Base-by-base conservation (phyloP, 352 stramenopile species). In the Achlya hypogyna region DNA sequence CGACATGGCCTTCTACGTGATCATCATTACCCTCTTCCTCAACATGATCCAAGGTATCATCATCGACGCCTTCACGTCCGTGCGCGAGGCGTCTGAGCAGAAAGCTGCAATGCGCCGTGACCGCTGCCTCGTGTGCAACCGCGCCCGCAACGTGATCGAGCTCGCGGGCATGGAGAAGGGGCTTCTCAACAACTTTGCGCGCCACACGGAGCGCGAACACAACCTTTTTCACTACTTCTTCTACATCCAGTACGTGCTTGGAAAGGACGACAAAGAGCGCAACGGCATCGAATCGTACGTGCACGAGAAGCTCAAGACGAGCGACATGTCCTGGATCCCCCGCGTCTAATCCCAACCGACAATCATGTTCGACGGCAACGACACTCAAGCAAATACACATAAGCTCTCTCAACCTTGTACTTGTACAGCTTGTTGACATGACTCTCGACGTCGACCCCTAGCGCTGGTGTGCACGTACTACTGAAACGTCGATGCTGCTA, bases 11-110 rank as follows among this genome's bases (percentile, higher is more conserved):
- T 67, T 67, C 34, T 67, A 47, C 60, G 51, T 67, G 10, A 49
- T 67, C 34, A 34, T 67, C 20, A 67, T 67, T 28, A 67, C 60
- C 22, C 60, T 67, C 38, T 67, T 67, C 51, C 60, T 67, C 60
- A 67, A 67, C 51, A 67, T 67, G 60, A 67, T 67, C 23, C 60
- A 67, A 67, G 60, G 60, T 29, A 67, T 67, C 47, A 67, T 67
- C 51, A 67, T 67, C 51, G 60, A 67, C 27, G 60, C 60, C 10
- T 67, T 67, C 34, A 67, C 60, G 45, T 59, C 60, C 34, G 60
- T 67, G 34, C 60, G 60, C 18, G 60, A 67, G 34, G 38, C 31
- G 32, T 32, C 60, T 45, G 60, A 67, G 60, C 51, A 49, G 6
- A 67, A 67, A 25, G 60, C 60, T 8, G 43, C 43, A 8, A 25